Evolutionary conservation across 805 yeast species (phyloP).

Genomic region (Blastobotrys peoriensis): DNA sequence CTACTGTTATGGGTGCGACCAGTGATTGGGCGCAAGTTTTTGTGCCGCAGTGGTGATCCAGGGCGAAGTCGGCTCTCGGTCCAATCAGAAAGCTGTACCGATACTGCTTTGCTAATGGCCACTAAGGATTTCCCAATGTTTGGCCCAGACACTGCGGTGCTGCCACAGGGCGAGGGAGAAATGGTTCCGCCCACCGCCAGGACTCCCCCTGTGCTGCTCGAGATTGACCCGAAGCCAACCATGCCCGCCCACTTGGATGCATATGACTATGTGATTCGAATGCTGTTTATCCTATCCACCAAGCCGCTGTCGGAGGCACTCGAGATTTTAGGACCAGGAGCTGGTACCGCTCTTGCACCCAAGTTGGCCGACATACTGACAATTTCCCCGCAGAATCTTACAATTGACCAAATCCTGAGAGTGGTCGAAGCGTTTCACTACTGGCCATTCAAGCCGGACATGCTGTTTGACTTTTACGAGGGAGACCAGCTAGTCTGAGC

Average conservation of each 20-base stretch:
- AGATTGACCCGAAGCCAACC: constrained; percentile 44
- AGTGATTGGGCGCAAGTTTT: constrained; percentile 52
- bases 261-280: constrained; percentile 63
- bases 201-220: constrained; percentile 44
- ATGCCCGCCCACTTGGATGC: constrained; percentile 44
- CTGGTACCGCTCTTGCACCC: constrained; percentile 36
- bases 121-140: constrained; percentile 12
- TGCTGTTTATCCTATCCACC: constrained; percentile 45
- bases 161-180: constrained; percentile 8
- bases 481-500: too few relatives aligned
- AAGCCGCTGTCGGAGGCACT: constrained; percentile 43
- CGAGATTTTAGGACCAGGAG: constrained; percentile 74
- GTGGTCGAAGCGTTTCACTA: constrained; percentile 48
- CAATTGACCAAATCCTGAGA: constrained; percentile 47
- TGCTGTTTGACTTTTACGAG: constrained; percentile 38
- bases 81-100: constrained; percentile 58
- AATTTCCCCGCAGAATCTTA: constrained; percentile 43
- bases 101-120: constrained; percentile 50
- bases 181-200: neutral
- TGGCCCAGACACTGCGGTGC: constrained; percentile 8
- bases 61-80: constrained; percentile 59
- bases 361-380: constrained; percentile 35
- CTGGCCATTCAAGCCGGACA: constrained; percentile 87
- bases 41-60: constrained; percentile 47
- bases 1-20: constrained; percentile 66